Base-by-base conservation (phyloP, 1,284 basidiomycete species). In the Marasmius tenuissimus region DNA sequence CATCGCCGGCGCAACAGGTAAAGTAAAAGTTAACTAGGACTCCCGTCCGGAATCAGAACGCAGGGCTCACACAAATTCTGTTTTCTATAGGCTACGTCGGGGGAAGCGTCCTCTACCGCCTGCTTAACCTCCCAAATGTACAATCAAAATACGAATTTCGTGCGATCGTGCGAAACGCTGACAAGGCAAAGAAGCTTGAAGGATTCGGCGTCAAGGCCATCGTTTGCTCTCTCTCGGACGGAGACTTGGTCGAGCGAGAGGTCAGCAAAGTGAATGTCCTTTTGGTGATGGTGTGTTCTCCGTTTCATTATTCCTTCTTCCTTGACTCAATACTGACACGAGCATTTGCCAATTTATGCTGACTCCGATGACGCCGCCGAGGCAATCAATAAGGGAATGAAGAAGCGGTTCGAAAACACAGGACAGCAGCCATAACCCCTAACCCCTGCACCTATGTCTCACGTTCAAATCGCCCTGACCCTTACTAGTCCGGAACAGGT, bases 311-410 rank as follows among this genome's bases (percentile, higher is more conserved):
- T n/a, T 33, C 1, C 33, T 34, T 11, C 12, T 39, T 16, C 16
- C 20, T 14, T 7, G n/a, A 18, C 16, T 37, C 7, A 38, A n/a
- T 11, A 47, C 9, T 12, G 10, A 27, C 4, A 2, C 2, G 27
- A 27, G 2, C 4, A 27, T 27, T 27, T 27, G 27, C 4, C 4
- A 2, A 11, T 60, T 18, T 45, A 81, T 80, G 80, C 79, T 0
- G 76, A 81, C 63, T 70, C 72, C 12, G 80, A 81, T 59, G 70
- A 79, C 56, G 75, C 78, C 3, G 74, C 76, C 0, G 63, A 76
- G 45, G 78, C 78, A 1, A 79, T 80, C n/a, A 64, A 85, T 42
- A 69, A 67, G 8, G 83, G 83, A 1, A 61, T 81, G 59, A 78
- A 75, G 69, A 76, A 74, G 57, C 72, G 78, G 33, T 75, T 77